Conservation (phyloP, 805 yeast species). For the Cyberlindnera mycetangii region DNA sequence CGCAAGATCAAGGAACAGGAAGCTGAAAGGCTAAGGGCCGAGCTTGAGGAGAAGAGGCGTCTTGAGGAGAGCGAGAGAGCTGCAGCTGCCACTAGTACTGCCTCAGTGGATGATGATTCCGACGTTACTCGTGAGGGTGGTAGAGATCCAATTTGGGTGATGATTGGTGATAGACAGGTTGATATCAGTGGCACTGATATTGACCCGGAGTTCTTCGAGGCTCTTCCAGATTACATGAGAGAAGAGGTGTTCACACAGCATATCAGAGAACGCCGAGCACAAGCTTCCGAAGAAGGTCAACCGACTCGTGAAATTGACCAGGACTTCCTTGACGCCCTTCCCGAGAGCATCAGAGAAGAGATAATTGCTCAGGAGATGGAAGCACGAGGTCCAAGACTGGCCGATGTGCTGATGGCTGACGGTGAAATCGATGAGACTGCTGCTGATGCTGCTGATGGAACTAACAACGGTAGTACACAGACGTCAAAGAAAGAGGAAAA, state of each 20-base stretch:
- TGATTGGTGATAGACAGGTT: conserved; percentile 72
- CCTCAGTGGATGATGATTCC: conserved; percentile 26
- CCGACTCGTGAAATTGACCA: conserved; percentile 69
- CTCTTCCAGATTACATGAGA: conserved; percentile 88
- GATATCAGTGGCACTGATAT: conserved; percentile 89
- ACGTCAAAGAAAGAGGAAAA: conserved; percentile 27
- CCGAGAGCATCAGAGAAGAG: conserved; percentile 61
- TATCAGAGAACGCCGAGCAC: conserved; percentile 67
- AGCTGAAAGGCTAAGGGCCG: conserved; percentile 25
- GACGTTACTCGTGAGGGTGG: conserved; percentile 21
- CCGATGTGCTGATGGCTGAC: conserved; percentile 26
- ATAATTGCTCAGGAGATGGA: conserved; percentile 51
- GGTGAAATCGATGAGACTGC: conserved; percentile 3
- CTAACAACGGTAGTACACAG: conserved; percentile 4
- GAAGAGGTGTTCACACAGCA: conserved; percentile 90
- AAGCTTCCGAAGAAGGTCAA: conserved; percentile 42
- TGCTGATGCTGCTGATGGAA: conserved; percentile 9
- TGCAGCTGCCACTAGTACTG: conserved; percentile 1
- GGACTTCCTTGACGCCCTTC: conserved; percentile 77
- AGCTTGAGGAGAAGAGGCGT: conserved; percentile 28
- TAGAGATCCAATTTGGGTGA: conserved; percentile 63
- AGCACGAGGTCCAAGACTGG: conserved; percentile 34
- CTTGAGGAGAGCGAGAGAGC: conserved; percentile 26
- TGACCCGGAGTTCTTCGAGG: conserved; percentile 87
- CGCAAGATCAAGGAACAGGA: conserved; percentile 26